Conservation (phyloP, 129 eudicot species). For the Artemisia annua region DNA sequence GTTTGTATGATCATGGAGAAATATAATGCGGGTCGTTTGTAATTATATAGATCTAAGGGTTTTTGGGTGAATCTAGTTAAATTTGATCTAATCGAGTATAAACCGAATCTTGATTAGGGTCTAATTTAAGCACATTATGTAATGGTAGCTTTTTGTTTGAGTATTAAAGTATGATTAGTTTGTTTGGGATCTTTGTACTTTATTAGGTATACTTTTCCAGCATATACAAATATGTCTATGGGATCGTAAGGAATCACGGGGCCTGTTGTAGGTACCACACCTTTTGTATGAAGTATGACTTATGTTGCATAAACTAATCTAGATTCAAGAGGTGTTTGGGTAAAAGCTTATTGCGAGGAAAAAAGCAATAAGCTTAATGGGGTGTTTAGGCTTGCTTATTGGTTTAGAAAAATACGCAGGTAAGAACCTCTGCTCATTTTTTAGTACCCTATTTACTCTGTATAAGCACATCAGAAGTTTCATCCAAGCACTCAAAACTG, state of each 20-base stretch:
- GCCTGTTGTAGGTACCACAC: conserved; percentile 18
- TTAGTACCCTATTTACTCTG: too few species aligned
- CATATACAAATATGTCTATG: not conserved
- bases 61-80: not conserved
- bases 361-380: too few species aligned
- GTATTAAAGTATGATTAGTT: conserved; percentile 20
- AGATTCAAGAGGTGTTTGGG: too few species aligned
- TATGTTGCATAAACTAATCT: too few species aligned
- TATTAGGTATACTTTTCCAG: conserved; percentile 27
- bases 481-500: too few species aligned
- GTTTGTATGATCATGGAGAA: conserved; percentile 21
- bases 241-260: conserved; percentile 18
- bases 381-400: too few species aligned
- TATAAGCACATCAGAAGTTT: too few species aligned
- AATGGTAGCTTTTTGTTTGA: conserved; percentile 9
- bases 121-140: conserved; percentile 31
- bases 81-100: not conserved
- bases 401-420: too few species aligned
- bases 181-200: conserved; percentile 25
- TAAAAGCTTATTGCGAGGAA: too few species aligned
- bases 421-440: too few species aligned
- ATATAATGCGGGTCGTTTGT: conserved; percentile 19
- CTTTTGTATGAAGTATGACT: too few species aligned
- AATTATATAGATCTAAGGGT: conserved; percentile 17
- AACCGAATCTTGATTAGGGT: conserved; percentile 21